These are phyloP conservation scores for Flaveria sonorensis DNA, from an alignment of 129 eudicot genomes.

Conservation along the genomic window DNA sequence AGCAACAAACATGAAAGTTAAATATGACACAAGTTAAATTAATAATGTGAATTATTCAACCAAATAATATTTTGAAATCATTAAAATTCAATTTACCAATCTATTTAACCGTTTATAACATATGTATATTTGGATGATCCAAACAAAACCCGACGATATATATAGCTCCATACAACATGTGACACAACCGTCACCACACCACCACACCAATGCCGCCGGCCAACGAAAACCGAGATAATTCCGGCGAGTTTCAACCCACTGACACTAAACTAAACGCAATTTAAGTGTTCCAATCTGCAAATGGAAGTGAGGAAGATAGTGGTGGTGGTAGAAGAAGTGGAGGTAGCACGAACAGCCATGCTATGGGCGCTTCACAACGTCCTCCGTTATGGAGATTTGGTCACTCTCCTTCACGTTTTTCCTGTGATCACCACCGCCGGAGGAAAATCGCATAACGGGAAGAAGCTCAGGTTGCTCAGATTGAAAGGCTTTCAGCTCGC, in stretches of 20 bases:
- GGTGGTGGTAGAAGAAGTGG: constrained; percentile 83
- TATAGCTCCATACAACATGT: constrained; percentile 22
- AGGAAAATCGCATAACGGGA: constrained; percentile 5
- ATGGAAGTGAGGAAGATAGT: constrained; percentile 75
- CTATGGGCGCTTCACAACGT: constrained; percentile 82
- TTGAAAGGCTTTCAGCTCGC: constrained; percentile 86
- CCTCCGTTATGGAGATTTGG: constrained; percentile 66
- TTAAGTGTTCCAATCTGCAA: constrained; percentile 14
- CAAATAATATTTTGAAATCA: too few relatives aligned
- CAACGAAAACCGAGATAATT: not conserved
- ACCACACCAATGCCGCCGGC: not conserved
- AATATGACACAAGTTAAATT: too few relatives aligned
- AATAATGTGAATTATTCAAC: too few relatives aligned
- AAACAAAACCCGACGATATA: not conserved
- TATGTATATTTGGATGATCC: not conserved
- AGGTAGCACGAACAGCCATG: constrained; percentile 72
- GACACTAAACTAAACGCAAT: too few relatives aligned
- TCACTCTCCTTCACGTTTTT: constrained; percentile 75
- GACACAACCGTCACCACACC: constrained; percentile 3
- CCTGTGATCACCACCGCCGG: constrained; percentile 24
- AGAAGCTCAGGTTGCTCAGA: constrained; percentile 61
- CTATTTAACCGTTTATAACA: too few relatives aligned
- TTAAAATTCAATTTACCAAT: too few relatives aligned
- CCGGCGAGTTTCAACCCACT: constrained; percentile 20
- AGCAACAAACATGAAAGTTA: too few relatives aligned